phyloP scores from a whole-genome alignment of 169 alveolate genomes.

The Babesia ovata region DNA sequence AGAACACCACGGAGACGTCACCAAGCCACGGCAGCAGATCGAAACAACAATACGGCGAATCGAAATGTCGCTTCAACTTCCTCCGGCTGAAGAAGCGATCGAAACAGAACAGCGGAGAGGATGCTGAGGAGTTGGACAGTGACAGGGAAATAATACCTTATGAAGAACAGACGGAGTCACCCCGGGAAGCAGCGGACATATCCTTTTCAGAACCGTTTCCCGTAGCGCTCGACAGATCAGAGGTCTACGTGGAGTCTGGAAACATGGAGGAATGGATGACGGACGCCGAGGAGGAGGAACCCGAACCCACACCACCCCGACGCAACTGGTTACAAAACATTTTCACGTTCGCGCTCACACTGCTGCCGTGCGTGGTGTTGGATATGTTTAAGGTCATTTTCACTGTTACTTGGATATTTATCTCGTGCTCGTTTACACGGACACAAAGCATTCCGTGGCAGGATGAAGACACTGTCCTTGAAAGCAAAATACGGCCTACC shows the following conservation, averaged over 20 bases:
- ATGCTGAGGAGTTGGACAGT: neutral
- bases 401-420: constrained; percentile 17
- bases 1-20: neutral
- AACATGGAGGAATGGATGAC: constrained; percentile 6
- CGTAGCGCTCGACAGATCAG: neutral
- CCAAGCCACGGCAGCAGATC: neutral
- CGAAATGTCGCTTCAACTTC: neutral
- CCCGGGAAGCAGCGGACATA: too few relatives aligned
- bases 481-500: neutral
- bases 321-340: constrained; percentile 18
- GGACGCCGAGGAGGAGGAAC: constrained; percentile 1
- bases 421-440: constrained; percentile 5
- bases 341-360: constrained; percentile 13
- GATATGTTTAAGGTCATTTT: constrained; percentile 23
- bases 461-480: neutral
- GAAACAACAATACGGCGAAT: neutral
- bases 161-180: neutral
- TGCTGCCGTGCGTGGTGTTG: constrained; percentile 40
- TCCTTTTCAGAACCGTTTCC: neutral
- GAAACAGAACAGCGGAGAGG: neutral
- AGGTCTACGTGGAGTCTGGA: neutral
- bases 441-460: neutral
- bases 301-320: neutral
- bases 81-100: neutral
- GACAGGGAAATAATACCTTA: neutral